Evolutionary conservation across 805 yeast species (phyloP), one percentile per base, ranked within the genome.

Genomic region (Komagataella pseudopastoris): DNA sequence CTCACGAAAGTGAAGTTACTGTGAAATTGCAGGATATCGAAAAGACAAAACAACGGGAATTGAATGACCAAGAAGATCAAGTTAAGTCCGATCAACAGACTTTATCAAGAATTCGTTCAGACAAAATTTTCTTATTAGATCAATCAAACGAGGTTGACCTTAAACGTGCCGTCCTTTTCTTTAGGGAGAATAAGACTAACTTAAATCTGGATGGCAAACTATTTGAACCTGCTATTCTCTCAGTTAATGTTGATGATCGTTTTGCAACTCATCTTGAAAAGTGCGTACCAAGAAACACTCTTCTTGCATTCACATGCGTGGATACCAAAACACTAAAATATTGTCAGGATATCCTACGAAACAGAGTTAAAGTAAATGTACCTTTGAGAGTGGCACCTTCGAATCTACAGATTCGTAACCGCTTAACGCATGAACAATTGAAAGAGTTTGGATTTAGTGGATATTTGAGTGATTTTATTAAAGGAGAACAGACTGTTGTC

Each of bases 181-280:
- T 84, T 46, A 69, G 83, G 48, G 56, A 66, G 12, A 57, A 68
- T 18, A 60, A 64, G 23, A 58, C 59, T 1, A 60, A 62, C 5
- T 69, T 49, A 5, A 47, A 54, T 2, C 23, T 81, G 49, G 60
- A 64, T 48, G 65, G 66, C 0, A 62, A 65, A 10, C 77, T 85
- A 51, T 78, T 71, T 52, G 95, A 85, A 59, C 95, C 96, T 1
- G 90, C 97, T 0, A 64, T 83, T 6, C 68, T 88, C 23, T 72
- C 85, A 0, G 71, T 91, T 20, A 71, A 76, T 4, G 77, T 83
- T 0, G 71, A 69, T 1, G 76, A 81, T 52, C 62, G 66, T 7
- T 75, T 73, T 57, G 82, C 85, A 0, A 69, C 74, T 7, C 78
- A 76, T 52, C 62, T 88, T 50, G 86, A 81, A 49, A 71, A 76